Base-by-base conservation (phyloP, 495 filamentous ascomycete species). In the Neurospora sp. region DNA sequence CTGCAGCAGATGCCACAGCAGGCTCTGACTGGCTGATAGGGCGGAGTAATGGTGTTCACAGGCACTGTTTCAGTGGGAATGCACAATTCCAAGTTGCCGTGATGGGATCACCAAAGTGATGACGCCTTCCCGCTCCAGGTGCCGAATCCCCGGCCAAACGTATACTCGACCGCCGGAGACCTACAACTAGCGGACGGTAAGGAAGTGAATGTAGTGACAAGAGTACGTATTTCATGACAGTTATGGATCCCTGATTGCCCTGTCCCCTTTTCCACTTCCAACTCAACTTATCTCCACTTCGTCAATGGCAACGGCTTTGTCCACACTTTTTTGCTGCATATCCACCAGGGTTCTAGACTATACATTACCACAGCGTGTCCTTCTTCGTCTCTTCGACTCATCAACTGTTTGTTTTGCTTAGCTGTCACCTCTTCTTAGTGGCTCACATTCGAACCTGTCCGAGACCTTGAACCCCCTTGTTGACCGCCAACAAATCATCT, bases 21-120 rank as follows among this genome's bases (percentile, higher is more conserved):
- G 12, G 9, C 22, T 74, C n/a, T 77, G 31, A 78, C 69, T 78
- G 77, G 77, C 44, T 70, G 61, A 69, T 31, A 18, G 53, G 59
- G 39, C 73, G 72, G 71, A 44, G 40, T 22, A 38, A 5, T 35
- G 44, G 42, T 45, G 44, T 45, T 45, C 44, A 45, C 42, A 18
- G 41, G 41, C 71, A 69, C 61, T 20, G 27, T 27, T 37, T 18
- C 71, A 69, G 42, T 45, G 39, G 40, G 37, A 39, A 47, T 41
- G 53, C 31, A 27, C 16, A 38, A 31, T 47, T 20, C 39, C 71
- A 39, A 16, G 39, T 20, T 35, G 22, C 61, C 31, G 22, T 27
- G 71, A 22, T 68, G 71, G 38, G 35, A 69, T 39, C 65, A 27
- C 35, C 47, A 22, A 53, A 61, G 31, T 35, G 31, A 47, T 47